Evolutionary conservation across 768 basidiomycete species (phyloP), one percentile per base, ranked within the genome.

Genomic region (Boletus reticulatus): DNA sequence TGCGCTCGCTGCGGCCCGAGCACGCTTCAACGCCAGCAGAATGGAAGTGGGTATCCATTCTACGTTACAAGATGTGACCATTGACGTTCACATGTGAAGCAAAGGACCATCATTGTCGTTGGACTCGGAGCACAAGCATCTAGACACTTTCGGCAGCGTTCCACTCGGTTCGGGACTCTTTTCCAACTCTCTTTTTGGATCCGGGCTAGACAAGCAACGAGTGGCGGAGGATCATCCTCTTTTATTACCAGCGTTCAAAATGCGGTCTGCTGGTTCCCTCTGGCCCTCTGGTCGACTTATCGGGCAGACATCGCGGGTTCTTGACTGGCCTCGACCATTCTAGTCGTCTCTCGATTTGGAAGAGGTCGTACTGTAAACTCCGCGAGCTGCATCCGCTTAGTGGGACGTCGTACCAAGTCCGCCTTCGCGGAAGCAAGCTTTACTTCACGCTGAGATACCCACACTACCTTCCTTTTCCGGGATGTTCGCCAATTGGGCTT

Each of bases 331-430:
- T 39, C 34, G 31, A 38, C 48, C 58, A 50, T 64, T 60, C 59
- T 64, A 57, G 39, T 48, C 37, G 38, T 42, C 64, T 62, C 67
- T 67, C 67, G 56, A 69, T 71, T 69, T 69, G 63, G 69, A 62
- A 60, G 52, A 66, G 46, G 43, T 41, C 34, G 46, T 24, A 46
- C 36, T 27, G 53, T 47, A 60, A 71, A 71, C 70, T 71, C 70
- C 70, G 70, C 70, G 70, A 69, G 67, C 62, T 42, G 47, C 48
- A 34, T 29, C 58, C 65, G 58, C 62, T 61, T 53, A 53, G 55
- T 55, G 55, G 29, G 39, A 50, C 53, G 16, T 16, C 19, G 36
- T 46, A 59, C 46, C 38, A 67, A 69, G 63, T 65, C 57, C 69
- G 62, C 62, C 52, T 52, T 67, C 69, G 67, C 71, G 71, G 67